phyloP scores from a whole-genome alignment of 306 rosid genomes.

The Nissolia schottii region DNA sequence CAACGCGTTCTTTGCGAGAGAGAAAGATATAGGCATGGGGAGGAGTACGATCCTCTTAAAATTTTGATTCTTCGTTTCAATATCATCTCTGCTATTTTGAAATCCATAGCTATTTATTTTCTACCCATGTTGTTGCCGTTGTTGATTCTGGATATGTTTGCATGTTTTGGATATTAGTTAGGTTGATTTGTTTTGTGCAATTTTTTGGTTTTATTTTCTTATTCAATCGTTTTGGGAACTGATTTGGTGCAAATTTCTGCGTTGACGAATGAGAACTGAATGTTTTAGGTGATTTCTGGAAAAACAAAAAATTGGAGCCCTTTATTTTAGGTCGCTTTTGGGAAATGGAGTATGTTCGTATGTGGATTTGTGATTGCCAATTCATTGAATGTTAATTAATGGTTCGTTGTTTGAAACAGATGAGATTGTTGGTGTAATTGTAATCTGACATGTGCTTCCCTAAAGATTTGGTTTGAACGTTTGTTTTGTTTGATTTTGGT shows the following conservation, averaged over 20 bases:
- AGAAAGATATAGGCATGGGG: slow-evolving; percentile 36
- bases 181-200: background rate
- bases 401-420: background rate
- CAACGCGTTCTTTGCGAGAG: background rate
- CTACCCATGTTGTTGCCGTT: background rate
- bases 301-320: background rate
- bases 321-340: background rate
- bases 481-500: background rate
- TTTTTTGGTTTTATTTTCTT: background rate
- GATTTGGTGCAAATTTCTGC: background rate
- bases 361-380: background rate
- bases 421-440: background rate
- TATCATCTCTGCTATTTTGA: background rate
- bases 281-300: background rate
- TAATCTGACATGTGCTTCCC: background rate
- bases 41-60: slow-evolving; percentile 35
- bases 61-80: background rate
- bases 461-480: background rate
- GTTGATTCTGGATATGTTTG: background rate
- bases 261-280: background rate
- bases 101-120: background rate
- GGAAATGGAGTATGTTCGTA: background rate
- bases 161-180: background rate
- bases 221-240: background rate
- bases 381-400: background rate